phyloP scores from a whole-genome alignment of 2,329 filamentous ascomycete genomes.

The Colletotrichum orbiculare region DNA sequence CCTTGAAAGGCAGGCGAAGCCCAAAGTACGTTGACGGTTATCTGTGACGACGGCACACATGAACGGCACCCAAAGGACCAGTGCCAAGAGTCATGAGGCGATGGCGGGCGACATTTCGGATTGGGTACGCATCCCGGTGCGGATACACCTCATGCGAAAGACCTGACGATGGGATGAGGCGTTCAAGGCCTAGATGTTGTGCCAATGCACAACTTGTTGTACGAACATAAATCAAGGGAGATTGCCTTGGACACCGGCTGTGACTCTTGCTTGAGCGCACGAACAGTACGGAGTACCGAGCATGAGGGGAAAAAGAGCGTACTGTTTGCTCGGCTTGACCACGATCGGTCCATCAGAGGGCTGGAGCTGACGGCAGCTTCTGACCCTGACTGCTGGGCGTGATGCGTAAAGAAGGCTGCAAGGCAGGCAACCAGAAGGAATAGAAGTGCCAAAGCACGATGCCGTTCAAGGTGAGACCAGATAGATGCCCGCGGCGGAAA shows the following conservation, averaged over 20 bases:
- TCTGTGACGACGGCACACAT: slow-evolving; percentile 5
- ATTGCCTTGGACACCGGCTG: no score
- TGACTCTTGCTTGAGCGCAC: no score
- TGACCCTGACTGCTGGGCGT: no score
- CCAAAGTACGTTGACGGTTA: not conserved
- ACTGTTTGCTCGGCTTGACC: no score
- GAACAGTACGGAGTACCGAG: no score
- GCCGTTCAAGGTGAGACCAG: not conserved
- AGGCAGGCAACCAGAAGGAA: not conserved
- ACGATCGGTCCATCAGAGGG: not conserved
- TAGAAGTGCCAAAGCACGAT: not conserved
- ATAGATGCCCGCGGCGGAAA: not conserved
- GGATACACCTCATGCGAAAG: no score
- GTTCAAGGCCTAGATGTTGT: no score
- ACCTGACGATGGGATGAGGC: no score
- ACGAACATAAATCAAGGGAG: no score
- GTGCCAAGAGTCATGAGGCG: slow-evolving; percentile 8
- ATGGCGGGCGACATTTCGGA: slow-evolving; percentile 1
- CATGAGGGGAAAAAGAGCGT: no score
- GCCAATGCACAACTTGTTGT: no score
- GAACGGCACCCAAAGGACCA: not conserved
- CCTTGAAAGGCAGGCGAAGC: slow-evolving; percentile 18
- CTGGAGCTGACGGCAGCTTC: not conserved
- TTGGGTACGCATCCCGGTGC: slow-evolving; percentile 22
- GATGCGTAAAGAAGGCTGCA: no score